These are phyloP conservation scores for Rhizophora mangle DNA, from an alignment of 345 rosid species.

Conservation along the genomic window DNA sequence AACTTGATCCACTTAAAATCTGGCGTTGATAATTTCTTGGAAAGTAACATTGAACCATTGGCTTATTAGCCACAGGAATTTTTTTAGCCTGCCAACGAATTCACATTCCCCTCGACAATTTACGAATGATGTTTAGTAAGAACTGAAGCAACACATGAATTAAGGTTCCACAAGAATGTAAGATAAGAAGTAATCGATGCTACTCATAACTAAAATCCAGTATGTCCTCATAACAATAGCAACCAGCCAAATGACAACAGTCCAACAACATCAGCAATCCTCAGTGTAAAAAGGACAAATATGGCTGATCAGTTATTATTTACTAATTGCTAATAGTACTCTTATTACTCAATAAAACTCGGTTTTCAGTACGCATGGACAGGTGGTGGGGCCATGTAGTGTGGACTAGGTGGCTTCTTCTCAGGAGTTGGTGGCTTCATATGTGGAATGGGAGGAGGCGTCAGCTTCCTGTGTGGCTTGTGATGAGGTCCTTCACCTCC, in stretches of 20 bases:
- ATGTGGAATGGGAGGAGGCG: constrained; percentile 10
- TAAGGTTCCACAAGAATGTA: too few species aligned
- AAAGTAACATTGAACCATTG: too few species aligned
- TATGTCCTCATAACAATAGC: too few species aligned
- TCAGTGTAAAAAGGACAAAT: not conserved
- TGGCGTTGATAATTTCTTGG: too few species aligned
- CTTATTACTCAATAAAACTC: not conserved
- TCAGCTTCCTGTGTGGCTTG: constrained; percentile 14
- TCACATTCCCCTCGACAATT: too few species aligned
- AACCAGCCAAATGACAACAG: not conserved
- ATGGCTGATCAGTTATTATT: not conserved
- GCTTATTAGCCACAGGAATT: too few species aligned
- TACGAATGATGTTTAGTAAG: too few species aligned
- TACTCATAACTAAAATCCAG: too few species aligned
- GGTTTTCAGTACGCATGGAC: constrained; percentile 13
- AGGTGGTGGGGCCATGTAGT: constrained; percentile 20
- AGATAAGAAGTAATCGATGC: too few species aligned
- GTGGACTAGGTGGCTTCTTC: not conserved
- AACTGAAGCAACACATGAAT: too few species aligned
- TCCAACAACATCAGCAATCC: not conserved
- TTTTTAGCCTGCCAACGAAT: too few species aligned
- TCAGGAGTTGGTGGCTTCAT: constrained; percentile 5
- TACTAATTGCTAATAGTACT: not conserved
- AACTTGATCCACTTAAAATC: too few species aligned
- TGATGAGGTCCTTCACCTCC: constrained; percentile 14